phyloP scores from a whole-genome alignment of 1,139 yeast genomes.

The Tardiomyces digboiensis region DNA sequence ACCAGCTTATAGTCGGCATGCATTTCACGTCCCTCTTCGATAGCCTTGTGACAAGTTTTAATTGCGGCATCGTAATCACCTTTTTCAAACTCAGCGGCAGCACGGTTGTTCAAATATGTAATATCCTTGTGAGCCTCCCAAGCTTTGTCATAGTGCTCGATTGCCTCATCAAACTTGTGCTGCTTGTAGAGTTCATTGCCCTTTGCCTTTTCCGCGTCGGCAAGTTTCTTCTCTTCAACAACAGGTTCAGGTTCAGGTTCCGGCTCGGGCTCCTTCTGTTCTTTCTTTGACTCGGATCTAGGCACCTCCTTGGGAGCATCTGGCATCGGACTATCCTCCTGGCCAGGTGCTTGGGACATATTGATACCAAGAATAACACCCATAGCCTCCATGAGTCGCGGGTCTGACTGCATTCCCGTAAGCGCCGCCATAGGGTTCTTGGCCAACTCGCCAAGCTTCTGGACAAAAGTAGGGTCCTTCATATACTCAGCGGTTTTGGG shows the following conservation, averaged over 20 bases:
- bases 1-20: conserved; percentile 89
- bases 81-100: conserved; percentile 96
- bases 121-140: conserved; percentile 79
- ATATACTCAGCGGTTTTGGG: conserved; percentile 84
- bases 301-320: conserved; percentile 20
- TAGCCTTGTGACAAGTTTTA: conserved; percentile 68
- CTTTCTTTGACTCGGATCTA: conserved; percentile 23
- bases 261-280: conserved; percentile 21
- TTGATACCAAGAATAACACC: conserved; percentile 81
- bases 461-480: conserved; percentile 80
- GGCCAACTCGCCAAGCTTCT: conserved; percentile 57
- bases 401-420: conserved; percentile 53
- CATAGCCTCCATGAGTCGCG: conserved; percentile 81
- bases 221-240: conserved; percentile 36
- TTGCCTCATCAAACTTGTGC: conserved; percentile 89
- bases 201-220: conserved; percentile 73
- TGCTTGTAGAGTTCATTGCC: conserved; percentile 85
- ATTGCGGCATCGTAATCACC: conserved; percentile 86
- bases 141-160: conserved; percentile 75
- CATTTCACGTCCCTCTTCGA: conserved; percentile 80
- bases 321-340: conserved; percentile 12
- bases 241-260: conserved; percentile 17
- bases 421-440: conserved; percentile 64
- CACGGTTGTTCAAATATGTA: conserved; percentile 90
- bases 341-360: conserved; percentile 21